These are phyloP conservation scores for Penicillium soppii DNA, from an alignment of 495 filamentous ascomycete genomes.

Conservation along the genomic window DNA sequence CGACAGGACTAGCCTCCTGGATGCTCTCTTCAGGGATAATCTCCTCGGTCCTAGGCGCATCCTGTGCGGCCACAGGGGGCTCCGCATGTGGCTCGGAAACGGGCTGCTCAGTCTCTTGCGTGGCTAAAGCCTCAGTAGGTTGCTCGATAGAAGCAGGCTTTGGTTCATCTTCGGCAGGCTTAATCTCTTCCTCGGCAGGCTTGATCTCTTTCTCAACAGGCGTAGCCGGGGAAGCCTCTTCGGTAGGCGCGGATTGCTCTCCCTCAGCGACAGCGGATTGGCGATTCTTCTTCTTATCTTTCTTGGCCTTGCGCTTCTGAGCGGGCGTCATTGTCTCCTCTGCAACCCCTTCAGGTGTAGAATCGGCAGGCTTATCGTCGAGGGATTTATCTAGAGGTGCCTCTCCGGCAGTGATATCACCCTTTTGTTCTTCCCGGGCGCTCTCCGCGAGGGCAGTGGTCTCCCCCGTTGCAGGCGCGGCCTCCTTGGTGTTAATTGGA, in stretches of 20 bases:
- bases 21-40: no score
- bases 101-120: no score
- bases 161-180: no score
- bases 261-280: not conserved
- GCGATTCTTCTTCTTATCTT: conserved; percentile 11
- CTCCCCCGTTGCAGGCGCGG: not conserved
- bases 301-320: conserved; percentile 8
- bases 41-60: no score
- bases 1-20: no score
- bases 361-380: not conserved
- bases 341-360: not conserved
- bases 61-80: no score
- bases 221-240: not conserved
- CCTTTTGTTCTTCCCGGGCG: not conserved
- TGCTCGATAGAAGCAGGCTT: no score
- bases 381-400: not conserved
- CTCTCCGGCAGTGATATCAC: not conserved
- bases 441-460: not conserved
- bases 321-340: conserved; percentile 9
- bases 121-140: no score
- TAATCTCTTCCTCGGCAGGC: not conserved
- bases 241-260: not conserved
- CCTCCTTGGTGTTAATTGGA: not conserved
- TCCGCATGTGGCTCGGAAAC: no score
- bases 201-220: not conserved